Evolutionary conservation across 129 eudicot species (phyloP).

Genomic region (Scalesia atractyloides): DNA sequence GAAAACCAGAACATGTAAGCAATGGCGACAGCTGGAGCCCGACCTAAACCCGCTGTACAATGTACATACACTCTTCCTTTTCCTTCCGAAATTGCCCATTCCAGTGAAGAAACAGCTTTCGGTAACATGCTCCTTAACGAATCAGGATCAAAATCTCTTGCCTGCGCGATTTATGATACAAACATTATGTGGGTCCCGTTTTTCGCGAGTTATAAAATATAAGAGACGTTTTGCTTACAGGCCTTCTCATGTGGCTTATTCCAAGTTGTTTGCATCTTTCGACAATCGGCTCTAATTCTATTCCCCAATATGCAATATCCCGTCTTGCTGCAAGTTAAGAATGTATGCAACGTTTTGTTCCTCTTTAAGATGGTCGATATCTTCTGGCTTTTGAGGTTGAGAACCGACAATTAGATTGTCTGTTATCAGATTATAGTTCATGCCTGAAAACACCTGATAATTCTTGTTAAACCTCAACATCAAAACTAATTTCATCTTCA

Average conservation of each 20-base stretch:
- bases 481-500: not conserved
- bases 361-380: conserved; percentile 77
- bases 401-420: conserved; percentile 88
- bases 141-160: conserved; percentile 90
- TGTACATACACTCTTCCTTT: conserved; percentile 86
- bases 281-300: conserved; percentile 63
- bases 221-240: conserved; percentile 59
- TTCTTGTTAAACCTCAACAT: conserved; percentile 22
- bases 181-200: not conserved
- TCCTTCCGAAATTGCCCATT: conserved; percentile 89
- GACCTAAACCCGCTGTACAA: conserved; percentile 96
- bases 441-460: conserved; percentile 50
- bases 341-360: conserved; percentile 82
- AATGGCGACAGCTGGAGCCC: conserved; percentile 96
- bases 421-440: conserved; percentile 82
- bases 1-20: conserved; percentile 94
- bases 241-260: conserved; percentile 87
- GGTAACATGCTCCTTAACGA: conserved; percentile 83
- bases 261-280: conserved; percentile 60
- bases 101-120: conserved; percentile 82
- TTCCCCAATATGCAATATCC: conserved; percentile 87
- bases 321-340: conserved; percentile 93
- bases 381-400: conserved; percentile 93
- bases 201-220: not conserved
- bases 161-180: conserved; percentile 44